Conservation (phyloP, 257 asterid species). For the Fraxinus pennsylvanica region DNA sequence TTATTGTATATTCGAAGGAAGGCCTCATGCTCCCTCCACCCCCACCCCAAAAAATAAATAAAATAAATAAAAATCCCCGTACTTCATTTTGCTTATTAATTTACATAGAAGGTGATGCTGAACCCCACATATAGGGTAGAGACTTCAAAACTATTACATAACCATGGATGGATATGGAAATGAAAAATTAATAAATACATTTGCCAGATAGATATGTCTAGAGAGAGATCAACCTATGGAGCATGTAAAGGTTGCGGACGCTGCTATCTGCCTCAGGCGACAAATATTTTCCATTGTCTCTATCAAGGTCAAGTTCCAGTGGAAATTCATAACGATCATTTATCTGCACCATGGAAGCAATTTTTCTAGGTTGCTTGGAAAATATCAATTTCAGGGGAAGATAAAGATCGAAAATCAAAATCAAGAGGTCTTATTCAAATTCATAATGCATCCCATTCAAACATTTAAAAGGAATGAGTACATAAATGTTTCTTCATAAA, state of each 20-base stretch:
- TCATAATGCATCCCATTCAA: conserved; percentile 6
- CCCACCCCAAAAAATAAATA: too few species aligned
- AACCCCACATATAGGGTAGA: neutral
- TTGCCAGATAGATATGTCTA: neutral
- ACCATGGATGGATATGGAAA: neutral
- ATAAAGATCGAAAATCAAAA: conserved; percentile 14
- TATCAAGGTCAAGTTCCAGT: conserved; percentile 87
- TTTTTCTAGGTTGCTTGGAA: neutral
- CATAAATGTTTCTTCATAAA: neutral
- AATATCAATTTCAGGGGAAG: neutral
- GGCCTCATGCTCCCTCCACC: neutral
- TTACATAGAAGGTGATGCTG: neutral
- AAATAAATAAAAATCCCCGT: too few species aligned
- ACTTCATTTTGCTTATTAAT: neutral
- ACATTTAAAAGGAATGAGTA: neutral
- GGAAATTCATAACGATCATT: conserved; percentile 94
- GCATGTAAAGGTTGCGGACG: conserved; percentile 86
- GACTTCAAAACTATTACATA: neutral
- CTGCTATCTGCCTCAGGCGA: conserved; percentile 88
- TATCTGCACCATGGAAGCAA: conserved; percentile 48
- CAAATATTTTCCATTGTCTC: conserved; percentile 81
- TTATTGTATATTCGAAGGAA: neutral
- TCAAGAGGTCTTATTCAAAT: conserved; percentile 16
- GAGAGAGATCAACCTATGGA: conserved; percentile 65
- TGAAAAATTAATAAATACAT: neutral